phyloP scores from a whole-genome alignment of 441 rosid species.

The Capsella rubella region DNA sequence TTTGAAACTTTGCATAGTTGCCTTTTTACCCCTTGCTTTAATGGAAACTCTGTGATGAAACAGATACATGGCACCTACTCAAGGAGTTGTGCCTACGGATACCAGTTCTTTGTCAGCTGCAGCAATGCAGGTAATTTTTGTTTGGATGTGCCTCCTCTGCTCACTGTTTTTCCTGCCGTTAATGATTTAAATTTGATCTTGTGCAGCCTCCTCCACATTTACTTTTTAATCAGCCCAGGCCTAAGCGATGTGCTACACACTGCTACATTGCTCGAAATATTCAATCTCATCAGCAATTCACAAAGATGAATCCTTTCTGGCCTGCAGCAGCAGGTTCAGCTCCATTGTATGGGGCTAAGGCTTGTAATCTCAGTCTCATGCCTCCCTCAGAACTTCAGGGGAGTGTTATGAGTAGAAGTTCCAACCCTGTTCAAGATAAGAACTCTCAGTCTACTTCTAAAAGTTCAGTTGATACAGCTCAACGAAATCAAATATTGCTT shows the following conservation, averaged over 20 bases:
- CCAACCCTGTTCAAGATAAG: slow-evolving; percentile 59
- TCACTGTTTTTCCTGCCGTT: neutral
- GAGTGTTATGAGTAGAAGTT: slow-evolving; percentile 55
- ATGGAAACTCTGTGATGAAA: slow-evolving; percentile 15
- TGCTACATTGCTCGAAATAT: slow-evolving; percentile 90
- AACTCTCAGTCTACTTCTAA: slow-evolving; percentile 56
- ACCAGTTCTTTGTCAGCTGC: slow-evolving; percentile 69
- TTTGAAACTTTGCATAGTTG: neutral
- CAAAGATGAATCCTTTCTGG: slow-evolving; percentile 94
- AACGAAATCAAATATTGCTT: slow-evolving; percentile 83
- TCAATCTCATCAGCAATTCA: slow-evolving; percentile 71
- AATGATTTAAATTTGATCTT: slow-evolving; percentile 5
- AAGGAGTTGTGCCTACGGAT: slow-evolving; percentile 90
- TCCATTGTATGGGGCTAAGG: slow-evolving; percentile 81
- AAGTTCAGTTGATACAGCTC: slow-evolving; percentile 59
- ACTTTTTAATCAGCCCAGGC: slow-evolving; percentile 79
- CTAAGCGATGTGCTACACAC: slow-evolving; percentile 94
- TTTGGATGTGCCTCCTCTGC: neutral
- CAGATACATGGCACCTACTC: slow-evolving; percentile 90
- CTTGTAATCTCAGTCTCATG: slow-evolving; percentile 73
- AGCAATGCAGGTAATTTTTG: slow-evolving; percentile 69
- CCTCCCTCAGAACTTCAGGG: slow-evolving; percentile 79
- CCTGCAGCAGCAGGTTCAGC: slow-evolving; percentile 82
- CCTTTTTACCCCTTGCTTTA: neutral
- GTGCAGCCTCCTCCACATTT: slow-evolving; percentile 80